phyloP scores from a whole-genome alignment of 2,329 filamentous ascomycete genomes.

The Phoma sp. region DNA sequence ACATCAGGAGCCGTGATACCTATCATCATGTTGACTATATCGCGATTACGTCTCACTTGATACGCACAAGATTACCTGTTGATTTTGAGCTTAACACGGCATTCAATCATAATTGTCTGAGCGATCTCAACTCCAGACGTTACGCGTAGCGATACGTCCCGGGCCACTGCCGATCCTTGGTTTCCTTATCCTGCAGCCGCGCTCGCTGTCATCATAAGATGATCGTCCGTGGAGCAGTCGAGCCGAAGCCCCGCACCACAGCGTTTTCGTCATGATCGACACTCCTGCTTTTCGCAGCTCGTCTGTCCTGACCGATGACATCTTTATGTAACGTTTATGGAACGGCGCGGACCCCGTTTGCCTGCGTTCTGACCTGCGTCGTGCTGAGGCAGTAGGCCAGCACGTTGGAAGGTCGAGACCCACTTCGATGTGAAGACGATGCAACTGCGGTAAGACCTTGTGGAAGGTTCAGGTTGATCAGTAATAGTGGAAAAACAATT shows the following conservation, averaged over 20 bases:
- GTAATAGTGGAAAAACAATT: not conserved
- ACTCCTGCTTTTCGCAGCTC: constrained; percentile 13
- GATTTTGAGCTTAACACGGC: not conserved
- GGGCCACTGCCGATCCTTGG: not conserved
- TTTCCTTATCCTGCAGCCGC: not conserved
- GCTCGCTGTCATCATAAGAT: constrained; percentile 4
- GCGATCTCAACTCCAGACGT: not conserved
- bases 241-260: constrained; percentile 18
- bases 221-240: constrained; percentile 12
- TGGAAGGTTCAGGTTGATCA: not conserved
- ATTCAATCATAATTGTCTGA: not conserved
- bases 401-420: not conserved
- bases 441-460: constrained; percentile 9
- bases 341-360: constrained; percentile 1
- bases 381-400: not conserved
- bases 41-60: not conserved
- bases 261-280: constrained; percentile 27
- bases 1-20: not conserved
- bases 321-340: constrained; percentile 5
- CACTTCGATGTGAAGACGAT: constrained; percentile 9
- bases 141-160: not conserved
- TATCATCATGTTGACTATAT: not conserved
- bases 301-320: constrained; percentile 11
- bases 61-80: not conserved
- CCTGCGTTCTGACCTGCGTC: not conserved